Percentiles rank a stretch among this genome's conserved stretches.
Evolutionary conservation across 2,329 filamentous ascomycete genomes (phyloP).

Genomic region (Helicocarpus griseus): DNA sequence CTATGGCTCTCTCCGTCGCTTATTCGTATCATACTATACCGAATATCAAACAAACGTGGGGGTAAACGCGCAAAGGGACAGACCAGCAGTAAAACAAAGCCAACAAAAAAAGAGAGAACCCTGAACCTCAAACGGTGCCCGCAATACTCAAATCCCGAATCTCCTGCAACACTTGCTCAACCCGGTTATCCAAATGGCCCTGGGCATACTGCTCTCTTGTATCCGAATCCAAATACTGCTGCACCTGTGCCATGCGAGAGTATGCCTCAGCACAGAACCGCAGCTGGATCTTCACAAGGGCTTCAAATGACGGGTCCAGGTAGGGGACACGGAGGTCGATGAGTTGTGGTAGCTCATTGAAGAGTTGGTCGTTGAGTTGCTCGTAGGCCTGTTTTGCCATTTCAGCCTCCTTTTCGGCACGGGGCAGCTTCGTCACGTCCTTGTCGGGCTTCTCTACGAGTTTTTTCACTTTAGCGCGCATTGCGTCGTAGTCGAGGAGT

Average conservation of each 20-base stretch:
- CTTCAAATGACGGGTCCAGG: constrained; percentile 92
- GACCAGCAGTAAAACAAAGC: background rate
- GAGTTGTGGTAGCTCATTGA: constrained; percentile 82
- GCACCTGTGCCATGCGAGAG: constrained; percentile 95
- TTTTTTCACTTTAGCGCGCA: constrained; percentile 93
- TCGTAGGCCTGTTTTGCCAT: constrained; percentile 91
- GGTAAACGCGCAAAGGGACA: background rate
- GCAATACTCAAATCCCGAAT: constrained; percentile 94
- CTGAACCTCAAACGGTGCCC: constrained; percentile 47
- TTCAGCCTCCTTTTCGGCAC: constrained; percentile 91
- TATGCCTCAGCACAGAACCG: constrained; percentile 98
- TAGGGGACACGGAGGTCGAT: constrained; percentile 97
- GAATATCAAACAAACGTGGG: background rate
- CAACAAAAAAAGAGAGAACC: background rate
- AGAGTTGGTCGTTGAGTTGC: constrained; percentile 92
- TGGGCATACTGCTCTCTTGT: constrained; percentile 93
- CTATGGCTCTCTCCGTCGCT: background rate
- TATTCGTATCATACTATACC: background rate
- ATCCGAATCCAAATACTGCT: constrained; percentile 93
- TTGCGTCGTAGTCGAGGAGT: constrained; percentile 92
- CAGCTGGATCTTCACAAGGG: constrained; percentile 95
- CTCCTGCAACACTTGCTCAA: constrained; percentile 93
- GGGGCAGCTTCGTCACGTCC: constrained; percentile 90
- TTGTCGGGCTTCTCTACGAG: constrained; percentile 98
- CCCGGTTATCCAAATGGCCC: constrained; percentile 79